phyloP scores from a whole-genome alignment of 805 yeast species.

The Kluyveromyces nonfermentans region DNA sequence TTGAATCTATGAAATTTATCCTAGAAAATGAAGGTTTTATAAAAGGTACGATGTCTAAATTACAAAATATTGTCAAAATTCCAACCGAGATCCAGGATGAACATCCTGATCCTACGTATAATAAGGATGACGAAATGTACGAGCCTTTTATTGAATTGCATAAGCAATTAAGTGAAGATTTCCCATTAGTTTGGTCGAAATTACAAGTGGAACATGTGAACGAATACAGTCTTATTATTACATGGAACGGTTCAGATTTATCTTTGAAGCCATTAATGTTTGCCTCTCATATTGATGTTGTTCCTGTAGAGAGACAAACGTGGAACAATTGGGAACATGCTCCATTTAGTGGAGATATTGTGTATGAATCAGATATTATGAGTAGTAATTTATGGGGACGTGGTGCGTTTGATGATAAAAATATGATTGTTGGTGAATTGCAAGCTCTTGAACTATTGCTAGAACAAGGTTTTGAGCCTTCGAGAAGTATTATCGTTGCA shows the following conservation, averaged over 20 bases:
- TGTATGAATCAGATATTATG: conserved; percentile 35
- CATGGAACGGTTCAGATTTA: conserved; percentile 48
- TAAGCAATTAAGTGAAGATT: conserved; percentile 40
- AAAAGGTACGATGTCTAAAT: conserved; percentile 32
- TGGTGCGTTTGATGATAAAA: conserved; percentile 68
- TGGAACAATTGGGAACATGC: conserved; percentile 50
- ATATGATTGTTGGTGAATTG: conserved; percentile 50
- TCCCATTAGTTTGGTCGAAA: conserved; percentile 43
- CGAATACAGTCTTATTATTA: conserved; percentile 51
- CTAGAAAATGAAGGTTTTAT: conserved; percentile 26
- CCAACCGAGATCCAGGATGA: conserved; percentile 54
- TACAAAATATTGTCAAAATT: conserved; percentile 46
- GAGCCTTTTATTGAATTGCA: conserved; percentile 37
- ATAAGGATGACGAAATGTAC: conserved; percentile 36
- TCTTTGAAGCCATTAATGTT: conserved; percentile 54
- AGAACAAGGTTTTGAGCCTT: conserved; percentile 37
- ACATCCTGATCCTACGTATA: conserved; percentile 35
- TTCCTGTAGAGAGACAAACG: conserved; percentile 59
- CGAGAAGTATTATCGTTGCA: conserved; percentile 50
- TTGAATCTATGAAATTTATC: conserved; percentile 4
- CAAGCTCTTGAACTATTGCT: conserved; percentile 50
- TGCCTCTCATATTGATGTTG: conserved; percentile 76
- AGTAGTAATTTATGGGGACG: conserved; percentile 62
- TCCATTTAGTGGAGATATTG: conserved; percentile 56
- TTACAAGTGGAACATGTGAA: conserved; percentile 48